Conservation (phyloP, 2,329 filamentous ascomycete species). For the Botrytis hyacinthi region DNA sequence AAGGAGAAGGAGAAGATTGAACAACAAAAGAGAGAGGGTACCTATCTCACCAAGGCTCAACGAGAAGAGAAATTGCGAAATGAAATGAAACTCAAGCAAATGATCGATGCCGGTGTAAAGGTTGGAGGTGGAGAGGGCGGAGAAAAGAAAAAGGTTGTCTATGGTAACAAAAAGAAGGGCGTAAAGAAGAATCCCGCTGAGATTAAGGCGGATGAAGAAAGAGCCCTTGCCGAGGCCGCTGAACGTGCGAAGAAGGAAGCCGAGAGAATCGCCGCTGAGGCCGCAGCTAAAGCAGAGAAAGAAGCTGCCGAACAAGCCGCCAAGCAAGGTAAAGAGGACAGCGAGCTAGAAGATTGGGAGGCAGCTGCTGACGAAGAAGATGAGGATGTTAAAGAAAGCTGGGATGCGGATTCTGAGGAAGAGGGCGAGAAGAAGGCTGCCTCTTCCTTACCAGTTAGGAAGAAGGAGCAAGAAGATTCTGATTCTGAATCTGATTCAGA, state of each 20-base stretch:
- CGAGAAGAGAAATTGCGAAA: slow-evolving; percentile 77
- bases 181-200: slow-evolving; percentile 51
- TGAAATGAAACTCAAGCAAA: slow-evolving; percentile 79
- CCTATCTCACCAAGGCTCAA: slow-evolving; percentile 82
- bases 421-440: slow-evolving; percentile 50
- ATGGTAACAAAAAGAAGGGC: slow-evolving; percentile 74
- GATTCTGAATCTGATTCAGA: slow-evolving; percentile 62
- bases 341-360: slow-evolving; percentile 81
- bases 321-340: slow-evolving; percentile 54
- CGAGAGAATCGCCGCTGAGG: slow-evolving; percentile 62
- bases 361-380: slow-evolving; percentile 72
- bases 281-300: slow-evolving; percentile 59
- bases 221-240: slow-evolving; percentile 74
- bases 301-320: slow-evolving; percentile 56
- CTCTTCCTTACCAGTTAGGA: slow-evolving; percentile 28
- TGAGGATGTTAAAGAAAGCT: slow-evolving; percentile 85
- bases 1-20: slow-evolving; percentile 84
- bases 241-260: slow-evolving; percentile 67
- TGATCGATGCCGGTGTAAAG: slow-evolving; percentile 74
- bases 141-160: slow-evolving; percentile 66
- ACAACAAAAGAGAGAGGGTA: slow-evolving; percentile 83
- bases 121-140: slow-evolving; percentile 59
- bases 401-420: slow-evolving; percentile 81
- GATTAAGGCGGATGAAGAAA: slow-evolving; percentile 71
- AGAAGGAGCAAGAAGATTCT: slow-evolving; percentile 51